Percentiles rank a stretch among this genome's conserved stretches.
Evolutionary conservation across 352 stramenopile species (phyloP).

Genomic region (Plasmopara muralis): DNA sequence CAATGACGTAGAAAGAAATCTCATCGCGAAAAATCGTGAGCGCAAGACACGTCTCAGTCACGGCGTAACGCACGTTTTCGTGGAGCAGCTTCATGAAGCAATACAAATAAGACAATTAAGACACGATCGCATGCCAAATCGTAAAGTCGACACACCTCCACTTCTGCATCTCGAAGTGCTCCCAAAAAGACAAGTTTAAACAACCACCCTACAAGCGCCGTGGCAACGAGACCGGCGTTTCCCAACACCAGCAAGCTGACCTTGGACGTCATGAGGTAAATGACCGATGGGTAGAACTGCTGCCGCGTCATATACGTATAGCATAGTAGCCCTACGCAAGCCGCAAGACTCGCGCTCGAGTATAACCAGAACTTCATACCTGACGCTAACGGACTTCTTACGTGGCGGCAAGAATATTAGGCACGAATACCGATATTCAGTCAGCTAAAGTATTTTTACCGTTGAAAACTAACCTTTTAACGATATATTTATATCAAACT

Average conservation of each 20-base stretch:
- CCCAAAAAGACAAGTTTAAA: slow-evolving; percentile 86
- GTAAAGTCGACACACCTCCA: slow-evolving; percentile 39
- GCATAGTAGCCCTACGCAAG: slow-evolving; percentile 77
- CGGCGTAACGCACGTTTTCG: slow-evolving; percentile 96
- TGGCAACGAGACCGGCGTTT: slow-evolving; percentile 91
- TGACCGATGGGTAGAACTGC: slow-evolving; percentile 95
- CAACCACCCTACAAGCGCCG: slow-evolving; percentile 71
- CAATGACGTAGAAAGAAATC: slow-evolving; percentile 92
- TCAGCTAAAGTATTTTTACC: too few relatives aligned
- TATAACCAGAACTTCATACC: slow-evolving; percentile 88
- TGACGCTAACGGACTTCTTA: slow-evolving; percentile 6
- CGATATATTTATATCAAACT: too few relatives aligned
- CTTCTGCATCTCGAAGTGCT: slow-evolving; percentile 70
- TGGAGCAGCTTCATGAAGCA: slow-evolving; percentile 73
- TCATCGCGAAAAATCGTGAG: slow-evolving; percentile 98
- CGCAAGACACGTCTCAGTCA: slow-evolving; percentile 98
- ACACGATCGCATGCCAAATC: neutral
- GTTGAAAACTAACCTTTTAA: too few relatives aligned
- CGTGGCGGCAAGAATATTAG: slow-evolving; percentile 18
- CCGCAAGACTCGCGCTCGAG: slow-evolving; percentile 72
- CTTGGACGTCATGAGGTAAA: slow-evolving; percentile 97
- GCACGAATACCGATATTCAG: too few relatives aligned
- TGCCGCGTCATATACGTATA: slow-evolving; percentile 94
- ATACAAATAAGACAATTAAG: neutral
- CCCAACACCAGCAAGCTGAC: slow-evolving; percentile 92